Evolutionary conservation across 768 basidiomycete genomes (phyloP).

Genomic region (Suillus spraguei): DNA sequence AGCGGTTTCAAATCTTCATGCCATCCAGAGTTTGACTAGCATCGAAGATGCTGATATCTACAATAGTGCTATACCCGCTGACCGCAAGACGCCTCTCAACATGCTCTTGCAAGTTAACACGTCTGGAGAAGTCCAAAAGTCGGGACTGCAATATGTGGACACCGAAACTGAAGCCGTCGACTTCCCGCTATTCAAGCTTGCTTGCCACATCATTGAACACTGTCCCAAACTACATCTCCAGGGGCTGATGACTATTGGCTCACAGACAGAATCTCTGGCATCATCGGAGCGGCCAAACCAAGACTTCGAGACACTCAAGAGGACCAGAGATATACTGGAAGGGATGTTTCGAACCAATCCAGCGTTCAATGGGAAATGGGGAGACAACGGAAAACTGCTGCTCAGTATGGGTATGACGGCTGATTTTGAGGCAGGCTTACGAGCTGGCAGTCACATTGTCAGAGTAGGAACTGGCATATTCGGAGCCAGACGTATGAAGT

Average conservation of each 20-base stretch:
- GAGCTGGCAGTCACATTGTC: conserved; percentile 84
- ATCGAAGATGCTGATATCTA: conserved; percentile 79
- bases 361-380: conserved; percentile 40
- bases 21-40: conserved; percentile 86
- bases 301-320: conserved; percentile 75
- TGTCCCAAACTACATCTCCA: conserved; percentile 79
- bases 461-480: conserved; percentile 93
- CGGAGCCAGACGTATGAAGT: conserved; percentile 67
- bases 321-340: conserved; percentile 62
- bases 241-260: conserved; percentile 97
- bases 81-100: conserved; percentile 65
- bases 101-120: conserved; percentile 95
- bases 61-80: conserved; percentile 65
- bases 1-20: conserved; percentile 89
- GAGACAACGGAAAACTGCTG: conserved; percentile 52
- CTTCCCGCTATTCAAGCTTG: conserved; percentile 66
- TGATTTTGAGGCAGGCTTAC: conserved; percentile 87
- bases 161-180: conserved; percentile 31
- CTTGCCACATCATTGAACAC: conserved; percentile 62
- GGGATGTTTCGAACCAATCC: conserved; percentile 40
- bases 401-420: conserved; percentile 98
- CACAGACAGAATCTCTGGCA: conserved; percentile 67
- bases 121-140: conserved; percentile 89
- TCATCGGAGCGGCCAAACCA: conserved; percentile 48
- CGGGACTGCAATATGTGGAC: conserved; percentile 71